A percentile compares a stretch with the other conserved stretches of the same genome.
These are phyloP conservation scores for Hymenoscyphus occultus DNA, from an alignment of 2,329 filamentous ascomycete species.

Conservation along the genomic window DNA sequence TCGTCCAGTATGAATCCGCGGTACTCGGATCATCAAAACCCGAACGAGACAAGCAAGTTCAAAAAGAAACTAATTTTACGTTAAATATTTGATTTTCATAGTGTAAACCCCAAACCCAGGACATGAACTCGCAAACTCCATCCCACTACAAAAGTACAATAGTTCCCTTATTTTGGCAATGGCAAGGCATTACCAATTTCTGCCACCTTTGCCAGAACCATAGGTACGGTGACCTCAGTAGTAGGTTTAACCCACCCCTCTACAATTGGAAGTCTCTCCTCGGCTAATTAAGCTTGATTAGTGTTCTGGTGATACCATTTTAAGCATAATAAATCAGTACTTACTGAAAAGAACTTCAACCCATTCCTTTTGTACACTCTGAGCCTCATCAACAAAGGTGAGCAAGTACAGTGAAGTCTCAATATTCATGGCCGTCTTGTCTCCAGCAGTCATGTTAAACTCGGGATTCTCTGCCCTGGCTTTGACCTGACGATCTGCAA, in stretches of 20 bases:
- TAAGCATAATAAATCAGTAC: background rate
- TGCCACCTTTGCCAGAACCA: constrained; percentile 11
- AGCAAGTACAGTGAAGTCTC: constrained; percentile 13
- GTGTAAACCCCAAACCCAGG: too few relatives aligned
- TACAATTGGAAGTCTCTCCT: constrained; percentile 15
- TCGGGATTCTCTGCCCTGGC: constrained; percentile 8
- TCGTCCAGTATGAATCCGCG: too few relatives aligned
- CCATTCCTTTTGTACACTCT: constrained; percentile 9
- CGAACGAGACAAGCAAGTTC: too few relatives aligned
- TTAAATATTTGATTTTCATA: background rate
- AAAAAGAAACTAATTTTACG: background rate
- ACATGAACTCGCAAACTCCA: background rate
- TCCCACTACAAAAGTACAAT: background rate
- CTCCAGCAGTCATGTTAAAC: constrained; percentile 12
- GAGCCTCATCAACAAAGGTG: constrained; percentile 10
- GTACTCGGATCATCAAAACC: too few relatives aligned
- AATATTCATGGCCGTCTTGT: constrained; percentile 4
- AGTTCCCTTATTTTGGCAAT: background rate
- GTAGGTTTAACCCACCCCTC: constrained; percentile 13
- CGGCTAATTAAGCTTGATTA: constrained; percentile 3
- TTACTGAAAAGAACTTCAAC: constrained; percentile 15
- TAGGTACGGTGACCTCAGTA: constrained; percentile 9
- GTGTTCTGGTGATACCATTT: background rate
- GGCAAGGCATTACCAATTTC: background rate
- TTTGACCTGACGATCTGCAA: background rate